Percentiles rank a stretch among this genome's conserved stretches.
Evolutionary conservation across 2,329 filamentous ascomycete species (phyloP).

Genomic region (Cytospora piceae): DNA sequence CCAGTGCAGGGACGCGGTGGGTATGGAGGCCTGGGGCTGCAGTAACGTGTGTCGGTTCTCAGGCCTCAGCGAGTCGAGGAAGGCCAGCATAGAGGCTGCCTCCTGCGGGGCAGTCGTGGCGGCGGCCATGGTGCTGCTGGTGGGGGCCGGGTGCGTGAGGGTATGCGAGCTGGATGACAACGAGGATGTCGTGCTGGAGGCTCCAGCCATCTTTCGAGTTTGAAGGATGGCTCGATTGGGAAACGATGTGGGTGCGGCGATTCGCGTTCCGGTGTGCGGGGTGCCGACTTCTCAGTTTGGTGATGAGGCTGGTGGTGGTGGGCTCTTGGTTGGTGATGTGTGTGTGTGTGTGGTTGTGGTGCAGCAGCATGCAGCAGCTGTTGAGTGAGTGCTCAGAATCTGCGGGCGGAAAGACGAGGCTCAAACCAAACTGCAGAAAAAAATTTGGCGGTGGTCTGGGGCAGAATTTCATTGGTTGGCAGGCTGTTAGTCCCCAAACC

Average conservation of each 20-base stretch:
- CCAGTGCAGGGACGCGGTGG: slow-evolving; percentile 70
- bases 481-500: background rate
- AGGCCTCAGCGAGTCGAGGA: slow-evolving; percentile 61
- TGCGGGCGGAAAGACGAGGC: slow-evolving; percentile 3
- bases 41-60: slow-evolving; percentile 74
- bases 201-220: slow-evolving; percentile 38
- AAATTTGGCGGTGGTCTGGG: background rate
- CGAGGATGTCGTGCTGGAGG: slow-evolving; percentile 59
- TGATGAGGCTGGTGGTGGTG: background rate
- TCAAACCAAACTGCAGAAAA: background rate
- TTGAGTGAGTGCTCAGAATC: background rate
- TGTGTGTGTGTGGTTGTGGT: background rate
- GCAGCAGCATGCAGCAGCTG: background rate
- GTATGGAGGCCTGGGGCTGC: slow-evolving; percentile 69
- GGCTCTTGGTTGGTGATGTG: background rate
- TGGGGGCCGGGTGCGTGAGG: slow-evolving; percentile 55
- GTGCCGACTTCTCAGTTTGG: background rate
- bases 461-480: slow-evolving; percentile 13
- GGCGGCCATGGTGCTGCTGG: slow-evolving; percentile 45
- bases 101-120: slow-evolving; percentile 38
- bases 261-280: slow-evolving; percentile 8
- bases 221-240: background rate
- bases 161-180: slow-evolving; percentile 68
- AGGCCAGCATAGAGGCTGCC: slow-evolving; percentile 48
- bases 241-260: background rate